Base-by-base conservation (phyloP, 805 yeast species). In the Vanderwaltozyma yarrowii region DNA sequence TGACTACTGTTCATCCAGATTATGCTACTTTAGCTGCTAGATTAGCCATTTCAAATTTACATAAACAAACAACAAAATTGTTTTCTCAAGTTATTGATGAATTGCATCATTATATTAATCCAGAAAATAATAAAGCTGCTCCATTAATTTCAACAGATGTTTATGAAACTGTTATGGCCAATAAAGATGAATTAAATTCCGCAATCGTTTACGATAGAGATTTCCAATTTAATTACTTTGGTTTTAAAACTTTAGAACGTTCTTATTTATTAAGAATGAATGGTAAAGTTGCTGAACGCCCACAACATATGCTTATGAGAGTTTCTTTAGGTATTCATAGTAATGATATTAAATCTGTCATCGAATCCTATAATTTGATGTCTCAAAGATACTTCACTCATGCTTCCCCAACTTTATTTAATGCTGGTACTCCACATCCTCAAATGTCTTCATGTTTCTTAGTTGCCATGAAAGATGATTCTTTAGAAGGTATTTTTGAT, bases 1-100 rank as follows among this genome's bases (percentile, higher is more conserved):
- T 89, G 94, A 85, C 96, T 40, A 88, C 96, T 13, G 75, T 82
- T 45, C 97, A 89, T 61, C 96, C 96, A n/a, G 96, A 89, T 64
- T 88, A 89, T 52, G 94, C 96, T 24, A 76, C 77, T 30, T 71
- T 87, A 50, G 96, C 96, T 38, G 96, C 96, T 18, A 77, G 97
- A 63, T 78, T 89, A 41, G 96, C 96, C 20, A 79, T 89, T 33
- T 80, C 94, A 32, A 84, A 85, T 61, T 70, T 89, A 55, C 96
- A 89, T 69, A 85, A 84, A 62, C 92, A 83, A 64, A 84, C 95
- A 37, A 79, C 81, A 45, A 79, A 80, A 61, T 78, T 72, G 57
- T 87, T 81, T 53, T 76, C 88, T 33, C 76, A 76, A 49, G 88
- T 82, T 39, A 62, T 80, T 39, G 70, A 72, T 46, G 76, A 76